Conservation (phyloP, 495 filamentous ascomycete genomes). For the Penicillium maclennaniae region DNA sequence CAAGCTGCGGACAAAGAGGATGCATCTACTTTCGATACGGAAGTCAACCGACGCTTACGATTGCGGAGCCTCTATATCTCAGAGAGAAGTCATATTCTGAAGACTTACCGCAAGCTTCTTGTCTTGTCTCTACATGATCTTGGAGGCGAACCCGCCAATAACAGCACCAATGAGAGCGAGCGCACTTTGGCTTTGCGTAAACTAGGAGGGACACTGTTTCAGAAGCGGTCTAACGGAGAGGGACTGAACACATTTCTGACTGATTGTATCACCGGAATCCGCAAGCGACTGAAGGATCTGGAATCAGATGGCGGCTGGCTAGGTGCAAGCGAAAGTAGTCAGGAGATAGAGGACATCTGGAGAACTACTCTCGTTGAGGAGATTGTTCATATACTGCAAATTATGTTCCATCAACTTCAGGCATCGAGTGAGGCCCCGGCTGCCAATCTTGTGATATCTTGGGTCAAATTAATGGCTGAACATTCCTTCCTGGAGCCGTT, state of each 20-base stretch:
- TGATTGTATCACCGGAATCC: constrained; percentile 43
- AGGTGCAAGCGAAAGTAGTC: constrained; percentile 39
- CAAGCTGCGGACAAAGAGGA: constrained; percentile 40
- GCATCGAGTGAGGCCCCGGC: constrained; percentile 51
- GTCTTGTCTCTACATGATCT: constrained; percentile 30
- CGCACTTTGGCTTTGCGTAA: constrained; percentile 24
- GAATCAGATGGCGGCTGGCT: constrained; percentile 52
- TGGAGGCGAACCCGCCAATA: constrained; percentile 4
- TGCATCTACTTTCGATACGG: constrained; percentile 54
- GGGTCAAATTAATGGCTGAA: constrained; percentile 67
- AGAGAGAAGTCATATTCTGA: constrained; percentile 52
- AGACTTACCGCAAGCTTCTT: constrained; percentile 43
- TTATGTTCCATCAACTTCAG: constrained; percentile 68
- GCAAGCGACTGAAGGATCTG: constrained; percentile 42
- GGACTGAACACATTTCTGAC: constrained; percentile 28
- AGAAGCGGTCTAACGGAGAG: constrained; percentile 24
- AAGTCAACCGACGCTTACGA: constrained; percentile 55
- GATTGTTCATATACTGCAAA: constrained; percentile 65
- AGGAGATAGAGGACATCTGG: constrained; percentile 60
- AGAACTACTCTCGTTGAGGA: constrained; percentile 59
- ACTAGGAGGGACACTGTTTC: constrained; percentile 32
- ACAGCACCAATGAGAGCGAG: constrained; percentile 2
- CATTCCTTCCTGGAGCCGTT: constrained; percentile 61
- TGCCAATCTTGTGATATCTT: constrained; percentile 57
- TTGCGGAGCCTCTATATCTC: constrained; percentile 65